Conservation (phyloP, 352 stramenopile genomes). For the Blastocystis sp. region DNA sequence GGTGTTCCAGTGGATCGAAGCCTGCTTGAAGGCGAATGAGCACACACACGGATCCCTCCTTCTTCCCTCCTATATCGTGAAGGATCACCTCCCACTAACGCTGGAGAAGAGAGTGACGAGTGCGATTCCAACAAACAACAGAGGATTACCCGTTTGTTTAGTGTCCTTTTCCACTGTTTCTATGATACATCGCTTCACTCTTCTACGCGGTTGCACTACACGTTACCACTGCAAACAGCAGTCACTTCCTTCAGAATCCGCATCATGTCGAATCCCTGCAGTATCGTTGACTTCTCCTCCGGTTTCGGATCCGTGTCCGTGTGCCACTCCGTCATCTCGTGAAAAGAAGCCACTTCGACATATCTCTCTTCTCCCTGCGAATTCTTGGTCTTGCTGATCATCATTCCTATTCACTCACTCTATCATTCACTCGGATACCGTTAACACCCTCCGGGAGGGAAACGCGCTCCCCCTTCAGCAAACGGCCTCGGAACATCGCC, state of each 20-base stretch:
- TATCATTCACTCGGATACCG: background rate
- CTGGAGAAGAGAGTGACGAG: background rate
- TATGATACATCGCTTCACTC: background rate
- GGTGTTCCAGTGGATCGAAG: slow-evolving; percentile 10
- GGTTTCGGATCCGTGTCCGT: background rate
- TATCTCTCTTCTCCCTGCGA: slow-evolving; percentile 9
- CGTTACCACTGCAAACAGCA: background rate
- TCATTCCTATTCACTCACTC: background rate
- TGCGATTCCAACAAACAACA: background rate
- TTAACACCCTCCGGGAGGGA: background rate
- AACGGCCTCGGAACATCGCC: slow-evolving; percentile 46
- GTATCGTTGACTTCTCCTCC: background rate
- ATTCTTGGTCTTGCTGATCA: background rate
- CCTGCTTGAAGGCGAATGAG: background rate
- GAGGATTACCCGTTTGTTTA: slow-evolving; percentile 25
- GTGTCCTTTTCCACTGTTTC: slow-evolving; percentile 27
- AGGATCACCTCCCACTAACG: slow-evolving; percentile 15
- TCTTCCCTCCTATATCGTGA: slow-evolving; percentile 35
- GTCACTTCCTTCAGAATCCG: background rate
- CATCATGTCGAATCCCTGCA: slow-evolving; percentile 28
- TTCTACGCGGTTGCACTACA: background rate
- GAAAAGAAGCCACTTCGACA: slow-evolving; percentile 5
- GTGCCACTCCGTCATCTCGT: slow-evolving; percentile 26
- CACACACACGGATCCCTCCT: background rate
- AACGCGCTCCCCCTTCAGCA: slow-evolving; percentile 38